These are phyloP conservation scores for Xanthoconium separans DNA, from an alignment of 1,284 basidiomycete species.

Conservation along the genomic window DNA sequence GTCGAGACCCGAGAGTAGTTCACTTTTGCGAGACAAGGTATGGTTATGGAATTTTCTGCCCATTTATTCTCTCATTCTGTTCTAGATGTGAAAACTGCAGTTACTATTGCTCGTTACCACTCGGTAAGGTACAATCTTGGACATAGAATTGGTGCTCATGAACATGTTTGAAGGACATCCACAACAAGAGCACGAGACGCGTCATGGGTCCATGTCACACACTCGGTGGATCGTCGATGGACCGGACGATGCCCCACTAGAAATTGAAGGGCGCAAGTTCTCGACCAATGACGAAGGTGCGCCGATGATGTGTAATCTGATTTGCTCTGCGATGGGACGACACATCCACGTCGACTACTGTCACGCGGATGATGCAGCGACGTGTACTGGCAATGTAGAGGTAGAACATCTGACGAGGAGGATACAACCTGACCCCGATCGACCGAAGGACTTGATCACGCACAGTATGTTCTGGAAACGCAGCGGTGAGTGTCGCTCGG, in stretches of 20 bases:
- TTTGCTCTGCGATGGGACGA: conserved; percentile 52
- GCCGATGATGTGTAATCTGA: conserved; percentile 61
- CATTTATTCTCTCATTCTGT: no score
- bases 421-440: conserved; percentile 45
- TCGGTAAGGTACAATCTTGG: conserved; percentile 45
- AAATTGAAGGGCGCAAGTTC: no score
- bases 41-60: not conserved
- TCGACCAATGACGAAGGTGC: conserved; percentile 40
- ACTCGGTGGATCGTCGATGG: no score
- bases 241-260: no score
- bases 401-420: conserved; percentile 45
- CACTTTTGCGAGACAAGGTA: conserved; percentile 53
- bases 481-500: conserved; percentile 46
- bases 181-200: conserved; percentile 39
- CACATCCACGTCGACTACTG: conserved; percentile 62
- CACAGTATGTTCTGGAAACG: conserved; percentile 59
- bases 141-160: accelerated
- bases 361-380: conserved; percentile 35
- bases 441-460: conserved; percentile 54
- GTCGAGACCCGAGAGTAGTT: conserved; percentile 38
- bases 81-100: no score
- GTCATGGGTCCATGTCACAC: conserved; percentile 44
- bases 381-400: conserved; percentile 44
- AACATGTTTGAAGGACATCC: not conserved
- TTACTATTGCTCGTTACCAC: no score